Base-by-base conservation (phyloP, 352 stramenopile species). In the Phytopythium delawarense region DNA sequence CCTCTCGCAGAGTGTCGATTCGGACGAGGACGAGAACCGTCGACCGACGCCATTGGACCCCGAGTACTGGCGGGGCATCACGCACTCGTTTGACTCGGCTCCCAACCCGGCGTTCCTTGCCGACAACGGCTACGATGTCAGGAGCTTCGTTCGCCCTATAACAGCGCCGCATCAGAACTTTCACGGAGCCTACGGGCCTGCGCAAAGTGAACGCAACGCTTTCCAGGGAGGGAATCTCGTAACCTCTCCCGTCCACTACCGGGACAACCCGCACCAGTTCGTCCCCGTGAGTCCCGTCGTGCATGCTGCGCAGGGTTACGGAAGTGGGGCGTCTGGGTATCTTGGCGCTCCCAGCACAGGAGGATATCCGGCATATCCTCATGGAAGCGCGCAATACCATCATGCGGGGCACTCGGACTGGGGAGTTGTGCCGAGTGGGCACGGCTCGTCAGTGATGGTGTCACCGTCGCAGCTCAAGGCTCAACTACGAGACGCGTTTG, bases 11-110 rank as follows among this genome's bases (percentile, higher is more conserved):
- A 74, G 72, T 52, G 69, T 65, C 21, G 68, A 75, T 62, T 56
- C 70, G 28, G 72, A 74, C 35, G 74, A 79, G 30, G 75, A 70
- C 13, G 70, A 71, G 45, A 52, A 39, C 23, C 57, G 70, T 25
- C 71, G 76, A 16, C 78, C 78, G 52, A 90, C 78, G 28, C 81
- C 78, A 13, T 61, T 90, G 34, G 81, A 90, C 54, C 81, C 81
- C 7, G 81, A 88, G 70, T 90, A 90, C 69, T 90, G 81, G 81
- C 72, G 75, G 15, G 81, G 81, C 39, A 82, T 90, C 64, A 90
- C 81, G 7, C 81, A 90, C 57, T 88, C 81, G 39, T 55, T 62
- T 25, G 76, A 83, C 30, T 50, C 61, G 21, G 46, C 64, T 5
- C 61, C 57, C 0, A 46, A 68, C 20, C 50, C 54, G 23, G 54